phyloP scores from a whole-genome alignment of 495 filamentous ascomycete species.

The Daldinia concentrica region DNA sequence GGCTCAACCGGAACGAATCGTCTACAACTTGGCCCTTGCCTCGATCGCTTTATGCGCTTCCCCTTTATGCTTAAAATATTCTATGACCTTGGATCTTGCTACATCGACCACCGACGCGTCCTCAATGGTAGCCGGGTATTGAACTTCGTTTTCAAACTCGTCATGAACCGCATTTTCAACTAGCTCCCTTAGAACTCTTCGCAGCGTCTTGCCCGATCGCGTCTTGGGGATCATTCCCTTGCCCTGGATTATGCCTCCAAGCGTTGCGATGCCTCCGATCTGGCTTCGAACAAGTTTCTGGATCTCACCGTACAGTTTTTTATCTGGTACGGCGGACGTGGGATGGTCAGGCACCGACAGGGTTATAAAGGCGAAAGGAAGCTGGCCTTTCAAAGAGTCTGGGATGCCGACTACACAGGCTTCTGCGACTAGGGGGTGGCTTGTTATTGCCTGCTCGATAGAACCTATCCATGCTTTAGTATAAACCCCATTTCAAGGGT shows the following conservation, averaged over 20 bases:
- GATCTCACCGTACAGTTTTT: slow-evolving; percentile 61
- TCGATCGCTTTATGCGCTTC: slow-evolving; percentile 61
- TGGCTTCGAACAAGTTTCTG: slow-evolving; percentile 76
- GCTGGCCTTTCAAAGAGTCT: slow-evolving; percentile 84
- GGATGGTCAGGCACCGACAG: slow-evolving; percentile 61
- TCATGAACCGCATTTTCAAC: slow-evolving; percentile 71
- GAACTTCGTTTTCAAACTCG: slow-evolving; percentile 59
- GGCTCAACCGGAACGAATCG: background rate
- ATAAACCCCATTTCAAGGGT: background rate
- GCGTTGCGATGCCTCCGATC: slow-evolving; percentile 84
- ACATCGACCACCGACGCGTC: slow-evolving; percentile 60
- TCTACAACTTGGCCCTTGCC: slow-evolving; percentile 66
- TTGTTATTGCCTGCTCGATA: slow-evolving; percentile 90
- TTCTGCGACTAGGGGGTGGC: slow-evolving; percentile 80
- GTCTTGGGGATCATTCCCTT: slow-evolving; percentile 94
- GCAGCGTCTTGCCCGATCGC: slow-evolving; percentile 83
- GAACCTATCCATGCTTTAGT: slow-evolving; percentile 58
- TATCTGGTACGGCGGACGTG: slow-evolving; percentile 54
- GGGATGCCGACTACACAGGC: slow-evolving; percentile 87
- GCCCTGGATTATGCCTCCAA: slow-evolving; percentile 86
- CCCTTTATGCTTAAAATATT: slow-evolving; percentile 59
- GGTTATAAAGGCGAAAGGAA: slow-evolving; percentile 89
- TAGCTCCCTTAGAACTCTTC: slow-evolving; percentile 81
- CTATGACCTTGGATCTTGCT: slow-evolving; percentile 57
- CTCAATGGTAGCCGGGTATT: slow-evolving; percentile 64